Conservation (phyloP, 148 eudicot genomes). For the Diospyros lotus region DNA sequence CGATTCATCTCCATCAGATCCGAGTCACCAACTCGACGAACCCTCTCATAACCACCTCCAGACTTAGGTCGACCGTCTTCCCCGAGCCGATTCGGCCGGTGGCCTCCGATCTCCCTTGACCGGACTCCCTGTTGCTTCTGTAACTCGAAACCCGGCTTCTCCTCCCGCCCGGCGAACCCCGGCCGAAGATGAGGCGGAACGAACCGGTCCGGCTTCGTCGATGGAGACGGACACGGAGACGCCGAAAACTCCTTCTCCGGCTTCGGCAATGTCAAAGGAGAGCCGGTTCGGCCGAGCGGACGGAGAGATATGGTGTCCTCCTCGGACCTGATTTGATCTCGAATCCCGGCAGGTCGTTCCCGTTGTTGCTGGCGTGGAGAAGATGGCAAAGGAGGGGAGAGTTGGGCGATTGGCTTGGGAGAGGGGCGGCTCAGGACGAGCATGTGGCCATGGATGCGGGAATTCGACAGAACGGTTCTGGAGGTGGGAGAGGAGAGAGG, state of each 20-base stretch:
- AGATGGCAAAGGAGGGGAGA: constrained; percentile 18
- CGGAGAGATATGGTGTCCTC: constrained; percentile 47
- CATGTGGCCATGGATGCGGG: constrained; percentile 66
- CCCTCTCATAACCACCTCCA: constrained; percentile 51
- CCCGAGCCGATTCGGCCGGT: constrained; percentile 18
- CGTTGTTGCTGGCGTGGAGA: not conserved
- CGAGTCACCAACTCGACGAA: constrained; percentile 23
- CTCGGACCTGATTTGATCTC: constrained; percentile 17
- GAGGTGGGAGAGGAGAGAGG: constrained; percentile 14
- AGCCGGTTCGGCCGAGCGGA: constrained; percentile 49
- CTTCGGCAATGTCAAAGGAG: constrained; percentile 19
- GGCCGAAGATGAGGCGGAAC: constrained; percentile 72
- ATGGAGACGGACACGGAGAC: constrained; percentile 13
- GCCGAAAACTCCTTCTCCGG: constrained; percentile 11
- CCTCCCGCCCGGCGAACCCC: constrained; percentile 51
- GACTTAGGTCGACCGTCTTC: constrained; percentile 46
- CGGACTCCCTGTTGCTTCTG: constrained; percentile 18
- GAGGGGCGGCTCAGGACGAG: constrained; percentile 67
- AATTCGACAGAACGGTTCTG: constrained; percentile 40
- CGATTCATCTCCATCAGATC: constrained; percentile 36
- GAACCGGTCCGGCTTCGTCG: constrained; percentile 36
- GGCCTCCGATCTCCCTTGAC: constrained; percentile 10
- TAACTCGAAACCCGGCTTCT: constrained; percentile 29
- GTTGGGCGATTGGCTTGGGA: constrained; percentile 42
- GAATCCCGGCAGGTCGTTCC: not conserved